A percentile compares a stretch with the other conserved stretches of the same genome.
Conservation (phyloP, 768 basidiomycete genomes). For the Dioszegia crocea region DNA sequence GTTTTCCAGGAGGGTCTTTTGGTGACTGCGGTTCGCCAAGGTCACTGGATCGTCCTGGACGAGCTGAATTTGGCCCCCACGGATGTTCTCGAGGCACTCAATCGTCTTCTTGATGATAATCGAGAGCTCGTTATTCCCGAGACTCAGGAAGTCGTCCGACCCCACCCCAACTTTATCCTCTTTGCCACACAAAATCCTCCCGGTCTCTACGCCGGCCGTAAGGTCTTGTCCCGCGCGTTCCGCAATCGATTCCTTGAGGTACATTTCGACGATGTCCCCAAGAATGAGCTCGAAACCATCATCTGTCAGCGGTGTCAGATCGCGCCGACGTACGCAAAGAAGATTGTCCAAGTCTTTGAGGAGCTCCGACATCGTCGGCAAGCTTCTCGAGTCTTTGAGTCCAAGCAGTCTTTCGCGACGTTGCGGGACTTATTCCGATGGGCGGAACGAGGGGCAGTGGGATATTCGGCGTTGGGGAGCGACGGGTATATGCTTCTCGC, state of each 20-base stretch:
- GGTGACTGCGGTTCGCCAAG: slow-evolving; percentile 81
- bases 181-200: slow-evolving; percentile 99
- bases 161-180: slow-evolving; percentile 93
- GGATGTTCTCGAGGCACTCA: slow-evolving; percentile 94
- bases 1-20: slow-evolving; percentile 91
- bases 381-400: slow-evolving; percentile 88
- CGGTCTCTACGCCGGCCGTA: slow-evolving; percentile 89
- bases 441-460: slow-evolving; percentile 83
- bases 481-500: slow-evolving; percentile 97
- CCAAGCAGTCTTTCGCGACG: slow-evolving; percentile 93
- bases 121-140: slow-evolving; percentile 92
- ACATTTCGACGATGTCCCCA: slow-evolving; percentile 94
- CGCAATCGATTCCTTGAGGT: slow-evolving; percentile 96
- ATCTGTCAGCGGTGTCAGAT: slow-evolving; percentile 88
- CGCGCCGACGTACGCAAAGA: slow-evolving; percentile 85
- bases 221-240: slow-evolving; percentile 90
- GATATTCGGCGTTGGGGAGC: slow-evolving; percentile 87
- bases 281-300: slow-evolving; percentile 86
- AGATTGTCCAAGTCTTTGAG: slow-evolving; percentile 84
- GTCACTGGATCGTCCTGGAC: slow-evolving; percentile 97
- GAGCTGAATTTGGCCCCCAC: slow-evolving; percentile 97
- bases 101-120: slow-evolving; percentile 93
- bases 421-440: slow-evolving; percentile 95
- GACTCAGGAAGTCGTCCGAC: slow-evolving; percentile 87
- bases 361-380: slow-evolving; percentile 91